phyloP scores from a whole-genome alignment of 1,284 basidiomycete genomes.

The Puccinia hordei region DNA sequence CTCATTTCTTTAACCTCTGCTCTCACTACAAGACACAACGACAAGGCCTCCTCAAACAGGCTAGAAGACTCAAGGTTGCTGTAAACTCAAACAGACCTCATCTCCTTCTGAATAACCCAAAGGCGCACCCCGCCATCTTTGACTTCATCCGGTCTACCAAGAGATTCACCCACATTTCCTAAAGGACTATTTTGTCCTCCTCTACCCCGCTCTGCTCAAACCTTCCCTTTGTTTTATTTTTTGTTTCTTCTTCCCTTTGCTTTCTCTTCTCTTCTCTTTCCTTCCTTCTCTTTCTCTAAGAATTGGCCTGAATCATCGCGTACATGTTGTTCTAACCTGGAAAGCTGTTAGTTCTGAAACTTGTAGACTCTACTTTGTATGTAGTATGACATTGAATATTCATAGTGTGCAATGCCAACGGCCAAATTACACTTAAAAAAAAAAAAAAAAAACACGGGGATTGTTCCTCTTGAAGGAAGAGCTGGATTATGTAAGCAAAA shows the following conservation, averaged over 20 bases:
- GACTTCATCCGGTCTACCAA: background rate
- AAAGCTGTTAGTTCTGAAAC: too few relatives aligned
- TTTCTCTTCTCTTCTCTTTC: background rate
- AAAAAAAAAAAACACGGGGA: conserved; percentile 5
- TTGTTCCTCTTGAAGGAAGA: too few relatives aligned
- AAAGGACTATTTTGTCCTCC: too few relatives aligned
- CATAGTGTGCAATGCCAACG: conserved; percentile 13
- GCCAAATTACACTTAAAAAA: background rate
- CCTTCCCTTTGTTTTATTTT: background rate
- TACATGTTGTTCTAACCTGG: too few relatives aligned
- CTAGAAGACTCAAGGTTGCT: too few relatives aligned
- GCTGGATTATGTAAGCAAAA: too few relatives aligned
- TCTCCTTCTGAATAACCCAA: background rate
- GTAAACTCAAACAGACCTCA: background rate
- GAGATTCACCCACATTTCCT: background rate
- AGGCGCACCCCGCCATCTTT: background rate
- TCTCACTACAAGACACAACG: too few relatives aligned
- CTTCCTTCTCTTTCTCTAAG: background rate
- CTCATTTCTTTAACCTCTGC: too few relatives aligned
- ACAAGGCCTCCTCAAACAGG: too few relatives aligned
- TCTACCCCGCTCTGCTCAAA: background rate
- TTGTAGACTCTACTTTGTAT: background rate
- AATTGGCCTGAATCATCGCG: background rate
- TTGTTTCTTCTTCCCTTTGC: background rate
- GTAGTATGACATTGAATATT: background rate